Base-by-base conservation (phyloP, 768 basidiomycete genomes). In the Leucosporidium creatinivorum region DNA sequence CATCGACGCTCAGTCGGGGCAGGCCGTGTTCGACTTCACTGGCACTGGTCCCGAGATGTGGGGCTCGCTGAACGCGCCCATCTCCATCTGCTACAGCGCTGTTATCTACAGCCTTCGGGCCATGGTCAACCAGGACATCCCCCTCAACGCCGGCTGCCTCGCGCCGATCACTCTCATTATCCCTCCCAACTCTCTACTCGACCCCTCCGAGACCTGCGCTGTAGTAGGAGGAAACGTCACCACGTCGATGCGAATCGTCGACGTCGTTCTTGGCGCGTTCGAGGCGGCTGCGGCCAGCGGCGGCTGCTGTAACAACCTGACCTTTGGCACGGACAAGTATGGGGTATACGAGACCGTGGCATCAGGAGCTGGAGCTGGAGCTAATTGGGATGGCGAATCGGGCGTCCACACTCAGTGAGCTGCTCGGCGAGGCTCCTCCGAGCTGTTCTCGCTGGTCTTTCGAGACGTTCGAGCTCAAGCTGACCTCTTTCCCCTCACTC, bases 201-300 rank as follows among this genome's bases (percentile, higher is more conserved):
- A 86, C 8, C 93, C 93, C 0, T 89, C 88, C 18, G 84, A 85
- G 54, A 92, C 89, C 0, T 90, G 89, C 15, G 93, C 93, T 0
- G 91, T 94, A 8, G 93, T 91, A 70, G 92, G 89, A 36, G 93
- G 93, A 15, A 97, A 96, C 75, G 91, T 93, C 2, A 80, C 91
- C 55, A 93, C 91, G 5, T 89, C 87, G 8, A 93, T 94, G 75
- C 83, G 93, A n/a, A 89, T 94, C 55, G 90, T 93, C 3, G 93
- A 97, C 75, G 91, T 93, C 3, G 89, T 97, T 44, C 80, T 97
- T 47, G 91, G 89, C 77, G 92, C 93, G 0, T 96, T 97, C 81
- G 84, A 88, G 73, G 92, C 91, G 4, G 87, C 86, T 57, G 91
- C 92, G 23, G 93, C 92, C 0, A 91, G 89, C 74, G 93, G 96